Evolutionary conservation across 805 yeast genomes (phyloP).

Genomic region (Groenewaldozyma tartarivorans): DNA sequence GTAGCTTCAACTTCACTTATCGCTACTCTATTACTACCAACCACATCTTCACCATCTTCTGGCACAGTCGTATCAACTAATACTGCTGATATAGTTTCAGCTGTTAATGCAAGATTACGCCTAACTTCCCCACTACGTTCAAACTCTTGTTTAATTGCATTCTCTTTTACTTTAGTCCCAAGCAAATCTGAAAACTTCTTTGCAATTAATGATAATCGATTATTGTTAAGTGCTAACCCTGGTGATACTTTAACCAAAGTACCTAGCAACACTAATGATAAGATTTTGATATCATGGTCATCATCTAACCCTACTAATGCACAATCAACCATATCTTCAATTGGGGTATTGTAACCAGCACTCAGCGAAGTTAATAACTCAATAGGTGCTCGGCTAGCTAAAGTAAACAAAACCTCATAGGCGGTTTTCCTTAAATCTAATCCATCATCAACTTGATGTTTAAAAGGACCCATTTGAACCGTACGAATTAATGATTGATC

Average conservation of each 20-base stretch:
- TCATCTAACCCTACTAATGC: constrained; percentile 50
- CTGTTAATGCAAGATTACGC: constrained; percentile 19
- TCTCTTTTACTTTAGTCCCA: constrained; percentile 43
- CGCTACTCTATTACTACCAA: neutral
- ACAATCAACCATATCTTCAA: constrained; percentile 29
- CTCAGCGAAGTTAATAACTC: constrained; percentile 14
- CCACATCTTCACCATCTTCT: neutral
- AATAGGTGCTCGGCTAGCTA: constrained; percentile 23
- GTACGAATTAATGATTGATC: constrained; percentile 49
- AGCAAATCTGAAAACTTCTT: constrained; percentile 35
- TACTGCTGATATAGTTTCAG: neutral
- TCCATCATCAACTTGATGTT: constrained; percentile 72
- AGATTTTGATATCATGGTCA: constrained; percentile 48
- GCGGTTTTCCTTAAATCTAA: constrained; percentile 62
- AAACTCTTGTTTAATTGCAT: constrained; percentile 58
- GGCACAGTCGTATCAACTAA: neutral
- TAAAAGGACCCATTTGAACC: constrained; percentile 81
- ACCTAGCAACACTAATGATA: constrained; percentile 38
- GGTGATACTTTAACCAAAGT: constrained; percentile 30
- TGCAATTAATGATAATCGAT: constrained; percentile 20
- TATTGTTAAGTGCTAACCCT: constrained; percentile 15
- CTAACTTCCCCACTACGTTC: constrained; percentile 43
- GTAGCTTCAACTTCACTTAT: neutral
- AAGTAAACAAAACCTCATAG: constrained; percentile 56
- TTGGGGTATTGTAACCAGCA: constrained; percentile 17